A percentile compares a stretch with the other conserved stretches of the same genome.
Evolutionary conservation across 306 rosid genomes (phyloP).

Genomic region (Acacia confusa): DNA sequence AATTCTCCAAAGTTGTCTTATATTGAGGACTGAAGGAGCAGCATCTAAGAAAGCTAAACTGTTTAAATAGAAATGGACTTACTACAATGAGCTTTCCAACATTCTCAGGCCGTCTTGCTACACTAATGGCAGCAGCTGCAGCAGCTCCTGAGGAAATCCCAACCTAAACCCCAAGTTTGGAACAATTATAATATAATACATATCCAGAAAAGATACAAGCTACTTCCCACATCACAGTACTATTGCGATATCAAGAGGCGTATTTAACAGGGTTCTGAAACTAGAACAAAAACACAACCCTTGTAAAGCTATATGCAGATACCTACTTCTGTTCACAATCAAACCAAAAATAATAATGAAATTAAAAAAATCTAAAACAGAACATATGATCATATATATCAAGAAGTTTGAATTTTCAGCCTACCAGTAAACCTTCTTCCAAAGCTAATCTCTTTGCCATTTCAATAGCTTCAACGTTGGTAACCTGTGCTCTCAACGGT

Average conservation of each 20-base stretch:
- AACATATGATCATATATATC: neutral
- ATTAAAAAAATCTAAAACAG: conserved; percentile 1
- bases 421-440: conserved; percentile 96
- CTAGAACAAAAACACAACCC: conserved; percentile 5
- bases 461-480: conserved; percentile 80
- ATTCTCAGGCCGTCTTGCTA: conserved; percentile 82
- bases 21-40: too few species aligned
- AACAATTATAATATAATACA: conserved; percentile 21
- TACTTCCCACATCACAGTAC: neutral
- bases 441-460: conserved; percentile 88
- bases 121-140: conserved; percentile 81
- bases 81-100: conserved; percentile 82
- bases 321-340: conserved; percentile 17
- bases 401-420: conserved; percentile 33
- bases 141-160: conserved; percentile 99
- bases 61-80: conserved; percentile 38
- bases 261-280: conserved; percentile 18
- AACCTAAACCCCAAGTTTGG: conserved; percentile 55
- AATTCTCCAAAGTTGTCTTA: too few species aligned
- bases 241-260: conserved; percentile 28
- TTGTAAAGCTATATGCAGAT: conserved; percentile 17
- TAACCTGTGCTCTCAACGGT: conserved; percentile 51
- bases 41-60: neutral
- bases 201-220: conserved; percentile 1
- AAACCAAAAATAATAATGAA: conserved; percentile 5